These are phyloP conservation scores for Leptographium lundbergii DNA, from an alignment of 2,329 filamentous ascomycete species.

Conservation along the genomic window DNA sequence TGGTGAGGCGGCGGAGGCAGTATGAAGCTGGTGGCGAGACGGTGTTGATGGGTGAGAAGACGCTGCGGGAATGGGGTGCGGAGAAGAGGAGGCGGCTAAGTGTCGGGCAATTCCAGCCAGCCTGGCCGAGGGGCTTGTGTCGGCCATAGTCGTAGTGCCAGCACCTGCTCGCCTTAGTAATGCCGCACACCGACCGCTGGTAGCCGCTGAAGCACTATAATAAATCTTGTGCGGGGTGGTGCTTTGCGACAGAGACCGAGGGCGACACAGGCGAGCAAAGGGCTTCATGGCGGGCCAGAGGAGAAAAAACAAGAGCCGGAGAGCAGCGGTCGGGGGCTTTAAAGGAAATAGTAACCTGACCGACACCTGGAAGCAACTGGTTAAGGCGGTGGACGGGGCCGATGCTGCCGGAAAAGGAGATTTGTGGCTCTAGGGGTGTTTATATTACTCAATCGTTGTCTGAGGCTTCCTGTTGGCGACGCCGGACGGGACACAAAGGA, in stretches of 20 bases:
- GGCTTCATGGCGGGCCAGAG: slow-evolving; percentile 1
- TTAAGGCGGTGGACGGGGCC: background rate
- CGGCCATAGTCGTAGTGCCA: background rate
- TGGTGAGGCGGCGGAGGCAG: slow-evolving; percentile 6
- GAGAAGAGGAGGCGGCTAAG: slow-evolving; percentile 14
- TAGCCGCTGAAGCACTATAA: slow-evolving; percentile 3
- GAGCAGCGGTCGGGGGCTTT: background rate
- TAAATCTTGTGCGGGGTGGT: background rate
- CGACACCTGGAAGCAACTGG: background rate
- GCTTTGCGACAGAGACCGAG: background rate
- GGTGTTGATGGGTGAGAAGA: background rate
- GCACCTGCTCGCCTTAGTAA: slow-evolving; percentile 8
- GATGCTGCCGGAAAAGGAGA: background rate
- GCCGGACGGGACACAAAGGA: background rate
- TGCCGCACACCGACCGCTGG: slow-evolving; percentile 4
- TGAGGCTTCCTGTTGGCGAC: background rate
- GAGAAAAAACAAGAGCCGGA: background rate
- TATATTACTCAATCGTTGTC: background rate
- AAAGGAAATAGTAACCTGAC: background rate
- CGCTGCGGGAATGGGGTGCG: slow-evolving; percentile 16
- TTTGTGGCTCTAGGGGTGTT: background rate
- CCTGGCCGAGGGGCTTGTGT: slow-evolving; percentile 14
- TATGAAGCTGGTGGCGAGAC: slow-evolving; percentile 3
- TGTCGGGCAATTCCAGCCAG: slow-evolving; percentile 18
- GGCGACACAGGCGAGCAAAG: background rate